Base-by-base conservation (phyloP, 106 monocot species). In the Allium sativum region DNA sequence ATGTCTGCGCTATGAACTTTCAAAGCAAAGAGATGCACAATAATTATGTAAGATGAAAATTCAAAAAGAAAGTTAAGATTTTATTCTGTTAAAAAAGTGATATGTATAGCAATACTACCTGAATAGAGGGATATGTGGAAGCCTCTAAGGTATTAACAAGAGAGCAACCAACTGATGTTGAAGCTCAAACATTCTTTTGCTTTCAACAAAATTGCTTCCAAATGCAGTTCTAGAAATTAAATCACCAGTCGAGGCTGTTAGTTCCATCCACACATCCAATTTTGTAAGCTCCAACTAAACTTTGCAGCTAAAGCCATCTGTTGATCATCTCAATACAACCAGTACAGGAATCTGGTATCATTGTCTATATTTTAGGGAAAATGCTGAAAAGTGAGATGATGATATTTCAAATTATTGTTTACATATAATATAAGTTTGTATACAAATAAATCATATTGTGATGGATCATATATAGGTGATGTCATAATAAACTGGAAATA, bases 151-250 rank as follows among this genome's bases (percentile, higher is more conserved):
- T 12, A 70, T 15, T 8, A 84, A 41, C 10, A 68, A 0, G n/a
- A 75, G 59, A 8, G 44, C 42, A 15, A 13, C 40, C 59, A 71
- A 75, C 65, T 83, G 62, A 12, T 10, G 17, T 50, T 78, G 82
- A 1, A 83, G 74, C 44, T 78, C 52, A 44, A 83, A 83, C 12
- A 78, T 78, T 7, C 67, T 44, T 45, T 52, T 56, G 3, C 78
- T 78, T 59, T 83, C 77, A 50, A 53, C 18, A 43, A 63, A 83
- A 56, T 47, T 75, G 55, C 75, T 78, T 10, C 82, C 78, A 56
- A 83, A 83, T 42, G 71, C 82, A 10, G 82, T 69, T 43, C 78
- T 42, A 17, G 90, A 86, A 44, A 82, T 82, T 48, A 80, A 79
- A 80, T 85, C 85, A 54, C 67, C 66, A 10, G 85, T 81, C 22